Percentiles rank a stretch among this genome's conserved stretches.
Conservation (phyloP, 805 yeast genomes). For the Candida morakotiae region DNA sequence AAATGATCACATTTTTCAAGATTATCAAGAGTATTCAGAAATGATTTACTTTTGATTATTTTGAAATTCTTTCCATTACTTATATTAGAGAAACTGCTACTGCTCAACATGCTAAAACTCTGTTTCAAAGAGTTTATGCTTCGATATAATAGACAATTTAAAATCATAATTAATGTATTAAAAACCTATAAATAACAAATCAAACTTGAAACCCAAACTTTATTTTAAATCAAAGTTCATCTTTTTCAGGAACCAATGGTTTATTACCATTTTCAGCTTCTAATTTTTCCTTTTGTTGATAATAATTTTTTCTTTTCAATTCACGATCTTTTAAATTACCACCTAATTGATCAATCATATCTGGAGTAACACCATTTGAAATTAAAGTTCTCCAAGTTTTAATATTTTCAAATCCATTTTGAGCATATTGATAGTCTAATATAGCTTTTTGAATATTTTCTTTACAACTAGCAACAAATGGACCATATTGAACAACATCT, state of each 20-base stretch:
- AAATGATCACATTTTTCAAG: no score
- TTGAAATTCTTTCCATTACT: no score
- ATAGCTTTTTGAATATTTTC: conserved; percentile 68
- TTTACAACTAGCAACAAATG: conserved; percentile 74
- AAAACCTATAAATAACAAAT: no score
- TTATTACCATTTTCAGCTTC: conserved; percentile 3
- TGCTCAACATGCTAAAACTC: no score
- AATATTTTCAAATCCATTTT: conserved; percentile 68
- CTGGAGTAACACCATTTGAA: conserved; percentile 38
- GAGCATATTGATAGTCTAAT: conserved; percentile 62
- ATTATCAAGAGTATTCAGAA: no score
- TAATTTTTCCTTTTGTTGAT: conserved; percentile 4
- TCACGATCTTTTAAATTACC: conserved; percentile 31
- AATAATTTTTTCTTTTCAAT: conserved; percentile 13
- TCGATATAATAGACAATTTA: no score
- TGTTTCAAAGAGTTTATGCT: no score
- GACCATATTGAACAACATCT: conserved; percentile 82
- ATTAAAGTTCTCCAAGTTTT: conserved; percentile 53
- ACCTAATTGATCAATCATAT: conserved; percentile 36
- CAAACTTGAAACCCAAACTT: no score
- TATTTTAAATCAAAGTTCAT: conserved; percentile 13
- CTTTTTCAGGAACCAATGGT: conserved; percentile 8
- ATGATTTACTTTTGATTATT: no score
- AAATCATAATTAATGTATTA: no score
- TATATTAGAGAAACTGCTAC: no score